Percentiles rank a stretch among this genome's conserved stretches.
phyloP scores from a whole-genome alignment of 1,284 basidiomycete genomes.

The Coniophora puteana region DNA sequence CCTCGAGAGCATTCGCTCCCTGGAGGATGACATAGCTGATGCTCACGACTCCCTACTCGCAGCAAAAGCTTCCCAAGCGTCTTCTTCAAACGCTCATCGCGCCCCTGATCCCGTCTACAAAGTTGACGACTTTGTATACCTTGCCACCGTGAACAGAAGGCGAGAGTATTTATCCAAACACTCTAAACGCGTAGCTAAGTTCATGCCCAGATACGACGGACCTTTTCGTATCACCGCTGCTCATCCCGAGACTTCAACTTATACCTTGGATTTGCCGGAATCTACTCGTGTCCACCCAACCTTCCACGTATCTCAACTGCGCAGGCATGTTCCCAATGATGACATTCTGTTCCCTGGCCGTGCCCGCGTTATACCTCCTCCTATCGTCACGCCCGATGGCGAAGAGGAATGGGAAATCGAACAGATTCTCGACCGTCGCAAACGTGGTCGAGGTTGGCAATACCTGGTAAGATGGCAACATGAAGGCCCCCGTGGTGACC shows the following conservation, averaged over 20 bases:
- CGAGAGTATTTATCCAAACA: slow-evolving; percentile 6
- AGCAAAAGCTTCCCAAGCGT: slow-evolving; percentile 17
- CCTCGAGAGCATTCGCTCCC: slow-evolving; percentile 23
- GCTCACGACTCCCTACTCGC: slow-evolving; percentile 11
- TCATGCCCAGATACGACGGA: slow-evolving; percentile 11
- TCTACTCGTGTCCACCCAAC: slow-evolving; percentile 10
- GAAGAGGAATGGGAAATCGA: slow-evolving; percentile 12
- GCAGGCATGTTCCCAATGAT: slow-evolving; percentile 9
- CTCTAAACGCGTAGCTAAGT: slow-evolving; percentile 7
- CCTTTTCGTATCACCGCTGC: slow-evolving; percentile 6
- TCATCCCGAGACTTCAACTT: slow-evolving; percentile 9
- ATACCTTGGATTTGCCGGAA: slow-evolving; percentile 12
- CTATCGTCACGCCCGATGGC: slow-evolving; percentile 10
- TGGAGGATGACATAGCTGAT: slow-evolving; percentile 3
- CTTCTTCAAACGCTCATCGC: slow-evolving; percentile 23
- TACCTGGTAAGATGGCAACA: slow-evolving; percentile 5
- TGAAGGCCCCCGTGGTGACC: slow-evolving; percentile 13
- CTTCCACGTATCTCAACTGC: slow-evolving; percentile 14
- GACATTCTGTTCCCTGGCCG: slow-evolving; percentile 10
- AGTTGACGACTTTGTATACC: slow-evolving; percentile 4
- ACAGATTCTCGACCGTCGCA: slow-evolving; percentile 6
- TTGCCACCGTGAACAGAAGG: slow-evolving; percentile 7
- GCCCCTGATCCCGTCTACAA: slow-evolving; percentile 3
- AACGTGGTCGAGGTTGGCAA: slow-evolving; percentile 2
- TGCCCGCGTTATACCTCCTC: too few relatives aligned